phyloP scores from a whole-genome alignment of 1,139 yeast species.

The Suzukiozyma palmioleophila region DNA sequence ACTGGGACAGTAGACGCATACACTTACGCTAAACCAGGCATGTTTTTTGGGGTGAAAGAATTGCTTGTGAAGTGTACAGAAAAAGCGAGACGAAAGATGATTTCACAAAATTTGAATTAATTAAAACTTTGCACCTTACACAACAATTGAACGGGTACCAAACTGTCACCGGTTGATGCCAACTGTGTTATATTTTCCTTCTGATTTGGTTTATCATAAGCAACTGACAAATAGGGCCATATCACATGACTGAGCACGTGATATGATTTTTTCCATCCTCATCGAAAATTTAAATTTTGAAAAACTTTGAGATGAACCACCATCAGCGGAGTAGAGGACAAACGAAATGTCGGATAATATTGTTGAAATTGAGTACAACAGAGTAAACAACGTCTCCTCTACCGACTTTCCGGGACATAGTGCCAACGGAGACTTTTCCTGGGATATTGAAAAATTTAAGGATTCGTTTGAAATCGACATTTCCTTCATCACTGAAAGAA shows the following conservation, averaged over 20 bases:
- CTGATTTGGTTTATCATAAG: too few species aligned
- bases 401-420: constrained; percentile 88
- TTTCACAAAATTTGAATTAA: too few species aligned
- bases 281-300: constrained; percentile 1
- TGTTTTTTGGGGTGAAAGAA: too few species aligned
- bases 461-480: constrained; percentile 66
- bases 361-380: constrained; percentile 84
- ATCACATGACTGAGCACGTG: not conserved
- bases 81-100: too few species aligned
- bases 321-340: not conserved
- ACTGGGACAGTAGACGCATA: not conserved
- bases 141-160: too few species aligned
- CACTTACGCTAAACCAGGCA: too few species aligned
- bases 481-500: constrained; percentile 58
- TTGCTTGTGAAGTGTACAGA: too few species aligned
- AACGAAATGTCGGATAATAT: constrained; percentile 47
- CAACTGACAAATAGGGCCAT: too few species aligned
- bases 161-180: too few species aligned
- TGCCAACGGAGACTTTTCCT: constrained; percentile 59
- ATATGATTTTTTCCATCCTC: not conserved
- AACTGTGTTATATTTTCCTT: too few species aligned
- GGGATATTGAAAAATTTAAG: constrained; percentile 84
- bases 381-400: constrained; percentile 83
- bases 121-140: too few species aligned
- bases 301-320: not conserved